phyloP scores from a whole-genome alignment of 305 asterid genomes.

The Caryopteris hybrid region DNA sequence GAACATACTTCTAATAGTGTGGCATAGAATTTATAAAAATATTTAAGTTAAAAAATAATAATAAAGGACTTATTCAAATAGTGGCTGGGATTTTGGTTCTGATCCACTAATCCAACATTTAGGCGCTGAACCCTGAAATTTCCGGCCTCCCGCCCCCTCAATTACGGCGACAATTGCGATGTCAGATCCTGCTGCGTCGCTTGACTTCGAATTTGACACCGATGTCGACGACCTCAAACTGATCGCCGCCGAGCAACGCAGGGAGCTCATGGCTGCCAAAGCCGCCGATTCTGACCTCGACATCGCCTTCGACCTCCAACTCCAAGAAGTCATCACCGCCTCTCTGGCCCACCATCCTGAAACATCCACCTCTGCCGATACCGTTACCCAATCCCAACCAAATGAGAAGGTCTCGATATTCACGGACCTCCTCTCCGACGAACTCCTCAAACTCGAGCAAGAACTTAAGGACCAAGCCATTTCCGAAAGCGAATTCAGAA shows the following conservation, averaged over 20 bases:
- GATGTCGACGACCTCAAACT: constrained; percentile 33
- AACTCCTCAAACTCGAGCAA: constrained; percentile 42
- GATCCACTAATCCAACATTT: background rate
- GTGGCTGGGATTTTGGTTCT: no score
- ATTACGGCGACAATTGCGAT: background rate
- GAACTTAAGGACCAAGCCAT: constrained; percentile 39
- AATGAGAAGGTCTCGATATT: constrained; percentile 13
- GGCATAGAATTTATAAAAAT: no score
- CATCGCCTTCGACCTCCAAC: constrained; percentile 66
- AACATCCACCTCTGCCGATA: constrained; percentile 31
- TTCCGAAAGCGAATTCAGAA: constrained; percentile 44
- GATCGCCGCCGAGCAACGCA: constrained; percentile 52
- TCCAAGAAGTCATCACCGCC: constrained; percentile 66
- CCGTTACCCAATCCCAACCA: constrained; percentile 4
- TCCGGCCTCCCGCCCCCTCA: background rate
- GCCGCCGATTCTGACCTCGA: constrained; percentile 54
- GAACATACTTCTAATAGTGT: no score
- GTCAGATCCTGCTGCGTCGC: constrained; percentile 22
- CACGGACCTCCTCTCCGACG: constrained; percentile 33
- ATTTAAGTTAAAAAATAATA: no score
- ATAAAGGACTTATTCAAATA: no score
- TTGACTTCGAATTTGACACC: background rate
- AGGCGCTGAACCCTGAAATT: background rate
- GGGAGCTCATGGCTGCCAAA: constrained; percentile 46
- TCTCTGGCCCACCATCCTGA: constrained; percentile 40